These are phyloP conservation scores for Sarcodon aspratus DNA, from an alignment of 768 basidiomycete genomes.

Conservation along the genomic window DNA sequence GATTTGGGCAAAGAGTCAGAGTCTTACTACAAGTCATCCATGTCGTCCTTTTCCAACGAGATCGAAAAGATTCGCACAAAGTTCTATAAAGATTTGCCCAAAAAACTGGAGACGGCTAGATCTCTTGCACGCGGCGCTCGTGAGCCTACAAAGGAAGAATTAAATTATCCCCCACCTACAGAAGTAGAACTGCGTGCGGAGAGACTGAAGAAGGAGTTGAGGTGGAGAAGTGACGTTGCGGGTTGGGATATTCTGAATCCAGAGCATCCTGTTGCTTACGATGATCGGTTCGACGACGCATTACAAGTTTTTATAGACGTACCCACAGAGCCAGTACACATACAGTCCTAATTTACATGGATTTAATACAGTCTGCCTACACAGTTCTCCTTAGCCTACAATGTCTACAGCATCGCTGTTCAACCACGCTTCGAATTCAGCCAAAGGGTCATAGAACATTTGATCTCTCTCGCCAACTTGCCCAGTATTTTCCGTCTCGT, in stretches of 20 bases:
- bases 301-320: constrained; percentile 50
- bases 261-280: constrained; percentile 59
- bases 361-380: not conserved
- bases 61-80: constrained; percentile 60
- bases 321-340: constrained; percentile 6
- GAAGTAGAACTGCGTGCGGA: constrained; percentile 86
- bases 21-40: constrained; percentile 51
- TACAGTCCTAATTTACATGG: not conserved
- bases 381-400: constrained; percentile 7
- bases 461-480: not conserved
- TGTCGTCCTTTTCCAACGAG: constrained; percentile 33
- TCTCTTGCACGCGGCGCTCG: constrained; percentile 63
- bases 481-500: constrained; percentile 2
- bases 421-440: constrained; percentile 61
- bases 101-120: constrained; percentile 59
- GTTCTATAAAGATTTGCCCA: constrained; percentile 65
- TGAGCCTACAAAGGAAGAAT: constrained; percentile 82
- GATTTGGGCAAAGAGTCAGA: constrained; percentile 67
- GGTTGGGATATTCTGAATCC: constrained; percentile 75
- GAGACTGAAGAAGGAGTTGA: constrained; percentile 77
- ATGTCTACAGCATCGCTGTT: constrained; percentile 54
- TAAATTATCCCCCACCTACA: constrained; percentile 65
- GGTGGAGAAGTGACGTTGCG: constrained; percentile 70
- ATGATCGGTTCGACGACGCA: constrained; percentile 51
- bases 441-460: constrained; percentile 36